Conservation (phyloP, 768 basidiomycete genomes). For the Phallus indusiatus region DNA sequence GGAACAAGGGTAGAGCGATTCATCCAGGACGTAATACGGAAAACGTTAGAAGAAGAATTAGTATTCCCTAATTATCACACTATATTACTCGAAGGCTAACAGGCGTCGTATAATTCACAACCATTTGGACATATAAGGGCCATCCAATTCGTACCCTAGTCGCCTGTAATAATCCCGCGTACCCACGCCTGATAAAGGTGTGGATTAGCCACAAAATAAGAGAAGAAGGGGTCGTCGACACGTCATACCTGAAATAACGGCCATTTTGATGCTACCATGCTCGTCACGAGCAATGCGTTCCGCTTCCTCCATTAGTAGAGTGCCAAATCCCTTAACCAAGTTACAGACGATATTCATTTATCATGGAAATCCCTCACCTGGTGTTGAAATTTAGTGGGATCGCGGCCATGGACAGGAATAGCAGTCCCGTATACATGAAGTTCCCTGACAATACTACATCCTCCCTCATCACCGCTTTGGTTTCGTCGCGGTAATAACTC, state of each 20-base stretch:
- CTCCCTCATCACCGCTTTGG: constrained; percentile 59
- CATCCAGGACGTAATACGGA: constrained; percentile 91
- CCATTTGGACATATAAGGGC: constrained; percentile 95
- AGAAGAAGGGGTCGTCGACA: constrained; percentile 6
- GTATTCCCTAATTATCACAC: constrained; percentile 97
- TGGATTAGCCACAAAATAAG: not conserved
- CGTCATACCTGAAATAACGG: constrained; percentile 84
- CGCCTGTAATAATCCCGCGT: constrained; percentile 95
- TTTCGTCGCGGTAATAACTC: constrained; percentile 53
- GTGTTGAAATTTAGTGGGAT: constrained; percentile 98
- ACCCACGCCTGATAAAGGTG: constrained; percentile 59
- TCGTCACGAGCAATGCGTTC: constrained; percentile 96
- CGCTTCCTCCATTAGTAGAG: constrained; percentile 97
- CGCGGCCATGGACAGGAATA: constrained; percentile 91
- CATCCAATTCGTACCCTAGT: constrained; percentile 89
- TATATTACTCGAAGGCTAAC: constrained; percentile 13
- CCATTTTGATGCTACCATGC: constrained; percentile 90
- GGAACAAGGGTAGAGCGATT: constrained; percentile 93
- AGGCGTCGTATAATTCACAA: constrained; percentile 21
- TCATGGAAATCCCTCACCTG: constrained; percentile 38
- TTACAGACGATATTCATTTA: constrained; percentile 6
- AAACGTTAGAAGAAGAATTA: constrained; percentile 90
- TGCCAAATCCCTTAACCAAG: constrained; percentile 76
- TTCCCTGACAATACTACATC: constrained; percentile 89
- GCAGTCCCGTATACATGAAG: constrained; percentile 98